phyloP scores from a whole-genome alignment of 805 yeast genomes.

The Ogataea trehaloabstinens region DNA sequence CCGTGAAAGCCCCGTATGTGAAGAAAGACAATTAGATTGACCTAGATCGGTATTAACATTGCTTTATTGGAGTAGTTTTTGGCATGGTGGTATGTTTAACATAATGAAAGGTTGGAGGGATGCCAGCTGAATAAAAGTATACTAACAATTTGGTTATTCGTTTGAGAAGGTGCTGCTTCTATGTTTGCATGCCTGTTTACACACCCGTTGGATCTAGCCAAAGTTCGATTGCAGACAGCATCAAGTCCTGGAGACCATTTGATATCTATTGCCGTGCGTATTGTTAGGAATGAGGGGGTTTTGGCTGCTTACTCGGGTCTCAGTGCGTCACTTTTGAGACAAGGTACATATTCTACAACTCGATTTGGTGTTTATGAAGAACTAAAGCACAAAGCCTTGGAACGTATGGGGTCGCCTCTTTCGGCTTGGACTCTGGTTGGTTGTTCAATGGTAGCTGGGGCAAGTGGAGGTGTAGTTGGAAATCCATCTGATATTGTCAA shows the following conservation, averaged over 20 bases:
- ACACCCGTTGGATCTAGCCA: conserved; percentile 85
- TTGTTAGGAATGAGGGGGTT: conserved; percentile 63
- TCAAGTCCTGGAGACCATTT: conserved; percentile 61
- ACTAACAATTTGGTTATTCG: background rate
- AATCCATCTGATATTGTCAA: conserved; percentile 87
- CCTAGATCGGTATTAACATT: background rate
- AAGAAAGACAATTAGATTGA: too few relatives aligned
- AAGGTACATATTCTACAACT: conserved; percentile 84
- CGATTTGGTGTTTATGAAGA: conserved; percentile 85
- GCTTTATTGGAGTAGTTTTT: conserved; percentile 12
- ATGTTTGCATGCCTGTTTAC: conserved; percentile 65
- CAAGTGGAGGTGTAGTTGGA: conserved; percentile 80
- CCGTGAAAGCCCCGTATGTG: too few relatives aligned
- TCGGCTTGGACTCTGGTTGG: conserved; percentile 63
- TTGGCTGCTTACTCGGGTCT: conserved; percentile 76
- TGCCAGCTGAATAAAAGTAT: too few relatives aligned
- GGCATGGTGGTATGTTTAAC: conserved; percentile 27
- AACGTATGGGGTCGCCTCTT: conserved; percentile 43
- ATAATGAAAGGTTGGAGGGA: too few relatives aligned
- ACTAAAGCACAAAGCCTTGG: conserved; percentile 55
- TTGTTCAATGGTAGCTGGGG: conserved; percentile 83
- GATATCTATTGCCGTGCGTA: conserved; percentile 56
- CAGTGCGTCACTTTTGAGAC: conserved; percentile 78
- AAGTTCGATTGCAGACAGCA: conserved; percentile 84
- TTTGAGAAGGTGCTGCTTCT: conserved; percentile 54